A percentile compares a stretch with the other conserved stretches of the same genome.
Evolutionary conservation across 106 monocot genomes (phyloP).

Genomic region (Phalaenopsis equestris): DNA sequence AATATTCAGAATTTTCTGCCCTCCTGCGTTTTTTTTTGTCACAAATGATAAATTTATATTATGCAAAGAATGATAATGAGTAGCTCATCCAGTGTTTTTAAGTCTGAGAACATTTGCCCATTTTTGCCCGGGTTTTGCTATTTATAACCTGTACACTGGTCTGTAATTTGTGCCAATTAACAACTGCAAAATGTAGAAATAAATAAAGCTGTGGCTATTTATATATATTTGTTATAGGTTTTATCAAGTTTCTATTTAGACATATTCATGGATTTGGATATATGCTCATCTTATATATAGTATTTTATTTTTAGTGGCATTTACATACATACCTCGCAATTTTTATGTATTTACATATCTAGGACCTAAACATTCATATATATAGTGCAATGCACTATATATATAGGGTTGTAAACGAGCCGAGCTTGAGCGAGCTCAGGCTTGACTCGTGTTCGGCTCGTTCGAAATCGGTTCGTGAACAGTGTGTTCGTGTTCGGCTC

Average conservation of each 20-base stretch:
- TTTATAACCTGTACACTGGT: neutral
- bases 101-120: neutral
- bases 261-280: neutral
- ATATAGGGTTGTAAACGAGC: no score
- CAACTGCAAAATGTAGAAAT: neutral
- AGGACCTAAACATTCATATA: no score
- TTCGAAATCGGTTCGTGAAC: no score
- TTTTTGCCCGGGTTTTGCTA: neutral
- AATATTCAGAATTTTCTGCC: neutral
- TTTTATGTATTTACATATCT: no score
- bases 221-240: neutral
- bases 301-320: no score
- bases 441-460: no score
- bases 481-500: no score
- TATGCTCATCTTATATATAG: no score
- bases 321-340: no score
- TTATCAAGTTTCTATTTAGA: neutral
- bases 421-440: no score
- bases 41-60: neutral
- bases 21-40: neutral
- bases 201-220: neutral
- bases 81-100: neutral
- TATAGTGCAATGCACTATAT: no score
- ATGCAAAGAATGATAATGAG: neutral
- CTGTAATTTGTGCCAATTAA: neutral